Evolutionary conservation across 805 yeast genomes (phyloP).

Genomic region (Cyberlindnera mississippiensis): DNA sequence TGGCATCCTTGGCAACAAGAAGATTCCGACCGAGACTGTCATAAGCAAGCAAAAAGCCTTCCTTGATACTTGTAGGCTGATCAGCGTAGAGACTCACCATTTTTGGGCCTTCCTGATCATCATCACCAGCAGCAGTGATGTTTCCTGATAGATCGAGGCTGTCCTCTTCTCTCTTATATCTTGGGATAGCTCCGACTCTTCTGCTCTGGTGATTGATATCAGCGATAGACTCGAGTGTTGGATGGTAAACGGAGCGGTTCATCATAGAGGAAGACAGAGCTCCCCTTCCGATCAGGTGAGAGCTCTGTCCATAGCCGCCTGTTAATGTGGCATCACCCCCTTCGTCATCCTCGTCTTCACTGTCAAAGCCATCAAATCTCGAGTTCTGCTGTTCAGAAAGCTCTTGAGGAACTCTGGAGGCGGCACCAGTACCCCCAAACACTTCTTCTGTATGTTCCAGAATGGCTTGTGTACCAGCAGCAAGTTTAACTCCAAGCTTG

Average conservation of each 20-base stretch:
- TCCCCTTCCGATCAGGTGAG: slow-evolving; percentile 26
- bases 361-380: slow-evolving; percentile 1
- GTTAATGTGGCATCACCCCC: slow-evolving; percentile 19
- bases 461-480: slow-evolving; percentile 82
- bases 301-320: slow-evolving; percentile 20
- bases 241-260: slow-evolving; percentile 25
- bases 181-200: background rate
- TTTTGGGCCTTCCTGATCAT: slow-evolving; percentile 31
- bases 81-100: slow-evolving; percentile 73
- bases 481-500: slow-evolving; percentile 77
- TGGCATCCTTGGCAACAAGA: slow-evolving; percentile 57
- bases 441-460: slow-evolving; percentile 77
- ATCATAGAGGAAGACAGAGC: slow-evolving; percentile 16
- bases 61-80: slow-evolving; percentile 69
- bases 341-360: slow-evolving; percentile 29
- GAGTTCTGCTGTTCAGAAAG: background rate
- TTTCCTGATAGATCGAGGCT: slow-evolving; percentile 16
- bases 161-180: background rate
- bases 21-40: slow-evolving; percentile 66
- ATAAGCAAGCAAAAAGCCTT: slow-evolving; percentile 76
- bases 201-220: slow-evolving; percentile 15
- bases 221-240: slow-evolving; percentile 26
- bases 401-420: slow-evolving; percentile 35
- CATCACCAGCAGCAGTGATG: slow-evolving; percentile 17
- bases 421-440: slow-evolving; percentile 69